Evolutionary conservation across 2,329 filamentous ascomycete genomes (phyloP), one percentile per base, ranked within the genome.

Genomic region (Aspergillus pseudotamarii): DNA sequence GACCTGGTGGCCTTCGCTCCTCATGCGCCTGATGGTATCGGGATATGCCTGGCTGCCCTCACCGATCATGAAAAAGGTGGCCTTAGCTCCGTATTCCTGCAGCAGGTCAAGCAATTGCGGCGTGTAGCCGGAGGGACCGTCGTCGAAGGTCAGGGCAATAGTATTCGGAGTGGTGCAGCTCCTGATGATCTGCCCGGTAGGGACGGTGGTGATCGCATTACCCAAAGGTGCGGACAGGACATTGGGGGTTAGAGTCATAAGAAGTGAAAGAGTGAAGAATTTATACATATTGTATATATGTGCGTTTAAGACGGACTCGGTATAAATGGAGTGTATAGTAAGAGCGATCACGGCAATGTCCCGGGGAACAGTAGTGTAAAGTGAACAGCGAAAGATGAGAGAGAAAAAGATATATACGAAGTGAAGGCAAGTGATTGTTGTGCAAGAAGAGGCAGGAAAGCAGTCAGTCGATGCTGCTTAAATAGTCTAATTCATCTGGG

Each of bases 61-160:
- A 11, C 81, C 81, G 26, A 77, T 86, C 63, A 89, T 81, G 76
- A 89, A 90, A 73, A 91, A 91, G 11, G 89, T 90, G 14, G 86
- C 87, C 66, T 84, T 86, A 36, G 84, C 87, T 38, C 82, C 79
- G 71, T 89, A 86, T 21, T 77, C 78, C 55, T 79, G 78, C 56
- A 90, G 80, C 48, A 85, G 80, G 67, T 89, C 84, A 2, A 90
- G 79, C 6, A 90, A 80, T 56, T 85, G 81, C 26, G 76, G 71
- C 1, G 87, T 90, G 74, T 86, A 88, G 38, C 81, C 76, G 68
- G 83, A 85, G 16, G 88, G 88, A 0, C 88, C 88, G 69, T 90
- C 88, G 66, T 90, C 88, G 68, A 86, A 90, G 10, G 88, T 90
- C 23, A 90, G 73, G 14, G 88, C 88, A 65, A 91, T 83, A 21